These are phyloP conservation scores for Wickerhamomyces rabaulensis DNA, from an alignment of 805 yeast species.

Conservation along the genomic window DNA sequence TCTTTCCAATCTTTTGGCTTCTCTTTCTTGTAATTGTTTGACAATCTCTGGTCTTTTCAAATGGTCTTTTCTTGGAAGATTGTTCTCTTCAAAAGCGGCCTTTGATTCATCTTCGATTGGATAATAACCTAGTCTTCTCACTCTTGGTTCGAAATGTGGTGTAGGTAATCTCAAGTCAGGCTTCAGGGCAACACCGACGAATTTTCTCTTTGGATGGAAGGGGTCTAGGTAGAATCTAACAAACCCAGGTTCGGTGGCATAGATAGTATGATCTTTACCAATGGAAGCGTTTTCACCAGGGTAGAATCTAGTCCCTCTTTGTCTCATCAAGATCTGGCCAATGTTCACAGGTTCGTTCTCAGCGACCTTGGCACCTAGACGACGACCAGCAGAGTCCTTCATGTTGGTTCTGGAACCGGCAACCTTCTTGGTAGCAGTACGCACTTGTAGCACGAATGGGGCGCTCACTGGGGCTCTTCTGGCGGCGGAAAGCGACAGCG, in stretches of 20 bases:
- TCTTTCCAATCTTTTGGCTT: slow-evolving; percentile 30
- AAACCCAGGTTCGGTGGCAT: slow-evolving; percentile 87
- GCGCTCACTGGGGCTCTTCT: neutral
- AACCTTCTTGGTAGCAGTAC: slow-evolving; percentile 91
- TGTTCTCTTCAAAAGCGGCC: slow-evolving; percentile 54
- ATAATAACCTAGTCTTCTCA: slow-evolving; percentile 76
- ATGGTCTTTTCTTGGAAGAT: slow-evolving; percentile 63
- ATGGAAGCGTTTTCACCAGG: slow-evolving; percentile 91
- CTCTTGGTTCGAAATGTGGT: slow-evolving; percentile 85
- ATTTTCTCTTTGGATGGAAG: slow-evolving; percentile 88
- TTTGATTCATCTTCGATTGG: slow-evolving; percentile 43
- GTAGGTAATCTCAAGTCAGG: slow-evolving; percentile 68
- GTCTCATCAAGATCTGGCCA: slow-evolving; percentile 88
- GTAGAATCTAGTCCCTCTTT: slow-evolving; percentile 89
- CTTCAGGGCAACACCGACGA: slow-evolving; percentile 79
- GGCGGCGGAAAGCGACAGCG: neutral
- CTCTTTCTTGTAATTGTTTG: slow-evolving; percentile 35
- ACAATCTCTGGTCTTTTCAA: slow-evolving; percentile 49
- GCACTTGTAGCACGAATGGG: slow-evolving; percentile 37
- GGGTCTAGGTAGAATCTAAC: slow-evolving; percentile 92
- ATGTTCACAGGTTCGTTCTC: slow-evolving; percentile 70
- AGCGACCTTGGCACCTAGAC: slow-evolving; percentile 84
- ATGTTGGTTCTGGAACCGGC: slow-evolving; percentile 93
- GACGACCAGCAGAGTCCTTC: slow-evolving; percentile 91
- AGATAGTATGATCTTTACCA: slow-evolving; percentile 92